These are phyloP conservation scores for Cornus suecica DNA, from an alignment of 148 eudicot species.

Conservation along the genomic window DNA sequence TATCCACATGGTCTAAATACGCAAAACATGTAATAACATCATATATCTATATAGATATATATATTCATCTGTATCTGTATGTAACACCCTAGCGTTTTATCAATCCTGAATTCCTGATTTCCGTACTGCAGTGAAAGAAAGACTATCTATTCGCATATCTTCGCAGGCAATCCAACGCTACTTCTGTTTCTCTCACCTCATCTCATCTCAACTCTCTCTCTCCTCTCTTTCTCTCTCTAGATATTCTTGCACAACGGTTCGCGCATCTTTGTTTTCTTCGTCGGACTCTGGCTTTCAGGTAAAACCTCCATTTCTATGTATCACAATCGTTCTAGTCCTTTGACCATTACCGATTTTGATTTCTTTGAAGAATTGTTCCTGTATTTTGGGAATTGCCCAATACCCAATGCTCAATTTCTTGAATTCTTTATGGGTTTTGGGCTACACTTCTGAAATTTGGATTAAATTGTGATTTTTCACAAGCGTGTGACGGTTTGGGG, in stretches of 20 bases:
- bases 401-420: neutral
- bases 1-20: neutral
- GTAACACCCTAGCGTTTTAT: neutral
- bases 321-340: neutral
- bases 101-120: neutral
- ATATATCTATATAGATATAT: no score
- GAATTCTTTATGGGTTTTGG: neutral
- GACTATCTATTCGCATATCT: neutral
- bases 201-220: neutral
- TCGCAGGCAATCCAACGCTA: conserved; percentile 16
- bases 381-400: neutral
- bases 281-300: neutral
- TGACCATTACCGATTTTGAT: neutral
- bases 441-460: neutral
- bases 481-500: neutral
- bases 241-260: neutral
- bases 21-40: neutral
- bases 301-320: neutral
- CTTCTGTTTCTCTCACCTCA: neutral
- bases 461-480: neutral
- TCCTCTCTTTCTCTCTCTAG: neutral
- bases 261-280: conserved; percentile 1
- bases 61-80: neutral
- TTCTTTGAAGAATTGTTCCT: neutral
- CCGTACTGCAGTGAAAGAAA: neutral